phyloP scores from a whole-genome alignment of 345 rosid genomes.

The Bruguiera gymnorhiza region DNA sequence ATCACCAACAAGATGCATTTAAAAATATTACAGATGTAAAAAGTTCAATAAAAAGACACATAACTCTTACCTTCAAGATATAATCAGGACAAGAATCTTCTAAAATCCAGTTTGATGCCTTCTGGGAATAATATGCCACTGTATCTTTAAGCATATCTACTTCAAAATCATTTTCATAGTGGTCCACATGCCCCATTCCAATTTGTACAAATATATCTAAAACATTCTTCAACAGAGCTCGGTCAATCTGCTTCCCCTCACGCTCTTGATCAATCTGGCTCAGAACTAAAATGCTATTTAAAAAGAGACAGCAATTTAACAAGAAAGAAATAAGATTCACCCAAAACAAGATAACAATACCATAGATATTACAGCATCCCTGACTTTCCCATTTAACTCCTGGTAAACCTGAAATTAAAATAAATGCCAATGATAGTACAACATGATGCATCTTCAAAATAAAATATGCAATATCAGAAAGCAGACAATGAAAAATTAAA shows the following conservation, averaged over 20 bases:
- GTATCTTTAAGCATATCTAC: slow-evolving; percentile 32
- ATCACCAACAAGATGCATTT: not conserved
- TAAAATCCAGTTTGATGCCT: slow-evolving; percentile 44
- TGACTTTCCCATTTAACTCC: slow-evolving; percentile 24
- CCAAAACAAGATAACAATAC: slow-evolving; percentile 13
- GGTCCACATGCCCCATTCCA: slow-evolving; percentile 28
- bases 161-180: slow-evolving; percentile 41
- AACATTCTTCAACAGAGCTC: slow-evolving; percentile 42
- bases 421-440: not conserved
- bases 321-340: not conserved
- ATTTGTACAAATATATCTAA: slow-evolving; percentile 35
- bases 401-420: slow-evolving; percentile 33
- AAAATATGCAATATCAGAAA: not conserved
- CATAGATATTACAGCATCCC: slow-evolving; percentile 36
- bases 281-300: not conserved
- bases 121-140: slow-evolving; percentile 34
- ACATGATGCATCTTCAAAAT: not conserved
- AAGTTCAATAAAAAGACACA: not conserved
- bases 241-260: slow-evolving; percentile 44
- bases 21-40: not conserved
- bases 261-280: slow-evolving; percentile 44
- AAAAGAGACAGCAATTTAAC: not conserved
- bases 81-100: slow-evolving; percentile 43
- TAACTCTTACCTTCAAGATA: slow-evolving; percentile 35
- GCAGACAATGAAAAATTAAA: not conserved